Conservation (phyloP, 179 eudicot genomes). For the Kewa caespitosa region DNA sequence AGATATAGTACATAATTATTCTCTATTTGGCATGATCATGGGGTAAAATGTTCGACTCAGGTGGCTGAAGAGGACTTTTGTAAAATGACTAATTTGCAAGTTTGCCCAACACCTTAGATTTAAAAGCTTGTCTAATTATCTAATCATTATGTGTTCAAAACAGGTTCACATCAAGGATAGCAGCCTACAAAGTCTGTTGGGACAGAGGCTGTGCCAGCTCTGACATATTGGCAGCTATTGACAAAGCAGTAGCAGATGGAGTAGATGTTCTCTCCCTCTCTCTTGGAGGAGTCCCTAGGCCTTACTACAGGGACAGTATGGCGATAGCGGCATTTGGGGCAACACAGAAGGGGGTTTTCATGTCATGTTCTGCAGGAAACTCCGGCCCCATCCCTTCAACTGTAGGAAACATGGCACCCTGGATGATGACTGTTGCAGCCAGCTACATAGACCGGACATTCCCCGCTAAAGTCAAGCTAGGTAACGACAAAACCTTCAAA, state of each 20-base stretch:
- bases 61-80: too few species aligned
- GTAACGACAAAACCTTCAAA: slow-evolving; percentile 42
- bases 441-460: slow-evolving; percentile 61
- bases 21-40: too few species aligned
- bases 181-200: slow-evolving; percentile 75
- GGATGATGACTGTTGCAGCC: slow-evolving; percentile 73
- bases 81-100: too few species aligned
- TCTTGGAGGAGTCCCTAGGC: slow-evolving; percentile 61
- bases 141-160: not conserved
- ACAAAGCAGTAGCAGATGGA: slow-evolving; percentile 61
- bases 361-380: slow-evolving; percentile 78
- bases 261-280: slow-evolving; percentile 73
- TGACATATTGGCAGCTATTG: slow-evolving; percentile 70
- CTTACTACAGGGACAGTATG: slow-evolving; percentile 53
- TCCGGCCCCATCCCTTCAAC: slow-evolving; percentile 62
- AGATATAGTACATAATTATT: too few species aligned
- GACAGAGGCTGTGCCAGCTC: slow-evolving; percentile 60
- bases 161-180: slow-evolving; percentile 61
- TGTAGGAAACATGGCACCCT: slow-evolving; percentile 67
- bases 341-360: slow-evolving; percentile 49
- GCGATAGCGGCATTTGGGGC: slow-evolving; percentile 79
- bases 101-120: too few species aligned
- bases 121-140: not conserved
- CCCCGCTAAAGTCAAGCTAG: slow-evolving; percentile 49
- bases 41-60: too few species aligned